Percentiles rank a stretch among this genome's conserved stretches.
These are phyloP conservation scores for Colletotrichum ledebouriae DNA, from an alignment of 2,329 filamentous ascomycete genomes.

Conservation along the genomic window DNA sequence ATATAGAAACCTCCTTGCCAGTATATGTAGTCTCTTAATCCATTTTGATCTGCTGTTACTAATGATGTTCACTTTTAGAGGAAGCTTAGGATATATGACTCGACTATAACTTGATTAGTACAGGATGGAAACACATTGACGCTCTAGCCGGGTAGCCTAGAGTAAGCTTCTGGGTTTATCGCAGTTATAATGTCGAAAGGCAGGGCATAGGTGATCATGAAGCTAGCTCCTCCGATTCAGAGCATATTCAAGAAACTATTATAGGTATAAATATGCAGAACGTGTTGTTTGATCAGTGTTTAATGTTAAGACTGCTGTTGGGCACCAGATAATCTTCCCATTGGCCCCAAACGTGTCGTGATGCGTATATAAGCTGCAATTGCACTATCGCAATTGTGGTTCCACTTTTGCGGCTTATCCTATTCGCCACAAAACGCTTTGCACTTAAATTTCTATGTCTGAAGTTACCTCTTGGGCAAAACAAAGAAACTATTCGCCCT, in stretches of 20 bases:
- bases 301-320: neutral
- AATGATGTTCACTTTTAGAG: neutral
- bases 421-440: no score
- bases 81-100: neutral
- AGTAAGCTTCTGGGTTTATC: neutral
- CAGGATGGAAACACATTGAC: no score
- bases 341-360: neutral
- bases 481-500: neutral
- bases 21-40: neutral
- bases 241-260: neutral
- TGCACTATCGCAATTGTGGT: no score
- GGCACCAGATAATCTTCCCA: neutral
- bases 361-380: no score
- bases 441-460: neutral
- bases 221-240: neutral
- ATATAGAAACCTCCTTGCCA: neutral
- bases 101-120: neutral
- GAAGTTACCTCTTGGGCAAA: neutral
- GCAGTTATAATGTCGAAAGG: neutral
- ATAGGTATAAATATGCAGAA: neutral
- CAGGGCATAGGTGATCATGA: neutral
- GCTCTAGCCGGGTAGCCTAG: neutral
- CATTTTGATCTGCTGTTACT: no score
- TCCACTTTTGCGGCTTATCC: no score
- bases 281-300: neutral